Conservation (phyloP, 208 protist genomes). For the Phytomonas francai region DNA sequence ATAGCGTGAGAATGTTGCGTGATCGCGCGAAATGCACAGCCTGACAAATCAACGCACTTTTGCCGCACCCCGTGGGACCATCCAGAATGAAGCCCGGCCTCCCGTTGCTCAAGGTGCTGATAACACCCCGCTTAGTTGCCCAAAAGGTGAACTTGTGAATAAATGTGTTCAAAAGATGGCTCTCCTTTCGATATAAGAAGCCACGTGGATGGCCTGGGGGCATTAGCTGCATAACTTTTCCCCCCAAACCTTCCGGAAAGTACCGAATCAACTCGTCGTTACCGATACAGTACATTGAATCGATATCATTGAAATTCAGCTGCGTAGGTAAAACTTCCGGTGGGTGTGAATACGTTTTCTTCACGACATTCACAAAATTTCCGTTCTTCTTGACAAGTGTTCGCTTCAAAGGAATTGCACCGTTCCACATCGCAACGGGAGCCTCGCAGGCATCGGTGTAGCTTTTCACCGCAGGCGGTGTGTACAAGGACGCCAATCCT, state of each 20-base stretch:
- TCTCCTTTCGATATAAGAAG: constrained; percentile 86
- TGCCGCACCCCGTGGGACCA: constrained; percentile 76
- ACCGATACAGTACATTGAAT: constrained; percentile 88
- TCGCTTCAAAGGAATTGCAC: constrained; percentile 75
- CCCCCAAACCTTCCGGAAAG: constrained; percentile 85
- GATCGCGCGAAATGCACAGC: constrained; percentile 78
- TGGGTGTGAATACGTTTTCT: constrained; percentile 77
- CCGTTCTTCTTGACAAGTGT: constrained; percentile 47
- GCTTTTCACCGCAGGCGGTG: constrained; percentile 36
- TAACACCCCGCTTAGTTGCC: constrained; percentile 52
- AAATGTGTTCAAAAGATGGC: constrained; percentile 85
- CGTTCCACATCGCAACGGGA: constrained; percentile 77
- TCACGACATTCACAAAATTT: constrained; percentile 34
- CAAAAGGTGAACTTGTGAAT: constrained; percentile 83
- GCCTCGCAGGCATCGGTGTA: constrained; percentile 87
- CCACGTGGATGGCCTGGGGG: constrained; percentile 82
- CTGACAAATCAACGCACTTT: constrained; percentile 86
- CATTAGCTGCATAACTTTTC: constrained; percentile 89
- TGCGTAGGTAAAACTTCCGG: constrained; percentile 44
- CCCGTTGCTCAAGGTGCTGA: constrained; percentile 53
- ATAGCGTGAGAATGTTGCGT: constrained; percentile 70
- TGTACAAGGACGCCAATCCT: constrained; percentile 42
- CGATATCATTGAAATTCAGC: constrained; percentile 78
- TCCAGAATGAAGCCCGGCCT: constrained; percentile 81
- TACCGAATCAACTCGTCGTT: constrained; percentile 80